These are phyloP conservation scores for Dipteronia sinensis DNA, from an alignment of 345 rosid genomes.

Conservation along the genomic window DNA sequence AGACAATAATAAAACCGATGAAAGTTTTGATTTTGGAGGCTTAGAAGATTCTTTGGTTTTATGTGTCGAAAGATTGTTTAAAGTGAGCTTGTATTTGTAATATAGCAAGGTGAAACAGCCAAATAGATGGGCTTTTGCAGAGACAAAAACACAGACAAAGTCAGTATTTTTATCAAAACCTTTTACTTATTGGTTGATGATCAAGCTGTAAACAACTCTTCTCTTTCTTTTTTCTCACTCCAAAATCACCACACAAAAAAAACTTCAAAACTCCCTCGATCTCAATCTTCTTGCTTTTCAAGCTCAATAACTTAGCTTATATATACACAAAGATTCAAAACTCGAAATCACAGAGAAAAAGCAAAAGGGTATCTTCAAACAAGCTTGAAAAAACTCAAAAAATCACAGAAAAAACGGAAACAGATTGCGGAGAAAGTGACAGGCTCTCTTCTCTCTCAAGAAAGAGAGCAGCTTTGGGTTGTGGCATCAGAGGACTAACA, in stretches of 20 bases:
- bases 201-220: conserved; percentile 18
- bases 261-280: background rate
- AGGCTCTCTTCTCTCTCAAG: conserved; percentile 35
- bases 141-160: conserved; percentile 1
- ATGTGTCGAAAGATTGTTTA: background rate
- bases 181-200: conserved; percentile 14
- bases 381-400: conserved; percentile 8
- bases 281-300: background rate
- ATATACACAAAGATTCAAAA: background rate
- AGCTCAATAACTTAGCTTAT: background rate
- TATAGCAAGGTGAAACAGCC: conserved; percentile 21
- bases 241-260: background rate
- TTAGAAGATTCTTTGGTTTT: conserved; percentile 17
- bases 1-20: background rate
- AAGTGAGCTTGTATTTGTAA: conserved; percentile 7
- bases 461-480: conserved; percentile 41
- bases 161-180: conserved; percentile 1
- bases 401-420: background rate
- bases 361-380: background rate
- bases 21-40: conserved; percentile 23
- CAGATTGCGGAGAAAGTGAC: conserved; percentile 13
- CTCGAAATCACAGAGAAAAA: conserved; percentile 13
- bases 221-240: conserved; percentile 20
- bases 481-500: conserved; percentile 35
- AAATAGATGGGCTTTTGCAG: conserved; percentile 17